Conservation (phyloP, 306 rosid genomes). For the Sechiopsis laciniata region DNA sequence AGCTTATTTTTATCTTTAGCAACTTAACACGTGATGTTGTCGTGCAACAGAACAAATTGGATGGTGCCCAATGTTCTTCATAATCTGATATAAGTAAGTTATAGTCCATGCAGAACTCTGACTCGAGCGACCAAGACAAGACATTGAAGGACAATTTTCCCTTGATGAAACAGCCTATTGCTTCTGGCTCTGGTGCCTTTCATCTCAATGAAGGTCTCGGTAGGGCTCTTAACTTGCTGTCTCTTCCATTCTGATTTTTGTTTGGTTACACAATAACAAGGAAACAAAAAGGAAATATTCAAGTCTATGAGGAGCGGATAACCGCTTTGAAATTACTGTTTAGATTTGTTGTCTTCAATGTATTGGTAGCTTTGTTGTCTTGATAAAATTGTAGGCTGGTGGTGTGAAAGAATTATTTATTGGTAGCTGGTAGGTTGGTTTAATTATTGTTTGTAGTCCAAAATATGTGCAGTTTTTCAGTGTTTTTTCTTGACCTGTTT, state of each 20-base stretch:
- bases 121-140: neutral
- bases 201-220: neutral
- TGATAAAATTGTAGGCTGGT: slow-evolving; percentile 12
- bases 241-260: slow-evolving; percentile 2
- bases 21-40: neutral
- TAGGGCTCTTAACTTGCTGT: slow-evolving; percentile 13
- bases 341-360: neutral
- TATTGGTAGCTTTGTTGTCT: neutral
- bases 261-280: no score
- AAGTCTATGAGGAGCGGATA: no score
- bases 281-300: no score
- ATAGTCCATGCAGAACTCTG: neutral
- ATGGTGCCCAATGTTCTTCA: neutral
- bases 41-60: neutral
- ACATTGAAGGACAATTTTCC: neutral
- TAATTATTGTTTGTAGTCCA: no score
- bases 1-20: neutral
- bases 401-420: neutral
- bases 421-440: neutral
- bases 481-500: no score
- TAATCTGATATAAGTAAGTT: neutral
- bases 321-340: neutral
- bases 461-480: no score
- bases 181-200: neutral
- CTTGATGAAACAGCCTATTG: no score